phyloP scores from a whole-genome alignment of 2,329 filamentous ascomycete species.

The Grosmannia penicillata region DNA sequence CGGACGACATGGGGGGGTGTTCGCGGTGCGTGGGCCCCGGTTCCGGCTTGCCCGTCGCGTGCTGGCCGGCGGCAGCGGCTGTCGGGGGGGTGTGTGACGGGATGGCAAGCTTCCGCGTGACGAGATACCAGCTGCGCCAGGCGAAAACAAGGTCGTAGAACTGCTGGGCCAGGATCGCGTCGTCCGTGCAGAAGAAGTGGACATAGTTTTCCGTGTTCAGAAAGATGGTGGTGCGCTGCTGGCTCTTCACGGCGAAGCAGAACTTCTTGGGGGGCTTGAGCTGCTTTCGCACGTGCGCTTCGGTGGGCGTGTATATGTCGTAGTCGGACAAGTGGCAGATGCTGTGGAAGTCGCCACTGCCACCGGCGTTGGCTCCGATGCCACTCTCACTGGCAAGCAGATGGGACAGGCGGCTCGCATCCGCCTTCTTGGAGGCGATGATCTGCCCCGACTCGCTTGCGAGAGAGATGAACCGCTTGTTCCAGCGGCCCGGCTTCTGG shows the following conservation, averaged over 20 bases:
- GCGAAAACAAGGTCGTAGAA: constrained; percentile 60
- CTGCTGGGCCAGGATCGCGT: constrained; percentile 46
- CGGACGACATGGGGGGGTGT: neutral
- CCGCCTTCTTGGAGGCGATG: constrained; percentile 52
- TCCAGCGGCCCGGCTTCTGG: constrained; percentile 73
- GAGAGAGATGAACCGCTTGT: constrained; percentile 67
- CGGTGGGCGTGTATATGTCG: constrained; percentile 71
- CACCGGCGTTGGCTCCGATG: neutral
- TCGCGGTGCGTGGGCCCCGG: no score
- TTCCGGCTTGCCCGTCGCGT: no score
- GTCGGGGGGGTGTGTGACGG: neutral
- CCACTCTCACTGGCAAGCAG: constrained; percentile 11
- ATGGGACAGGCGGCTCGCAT: constrained; percentile 26
- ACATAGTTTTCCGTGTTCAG: constrained; percentile 72
- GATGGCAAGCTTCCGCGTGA: constrained; percentile 45
- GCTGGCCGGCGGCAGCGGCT: constrained; percentile 9
- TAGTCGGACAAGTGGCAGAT: constrained; percentile 84
- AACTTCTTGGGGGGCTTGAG: constrained; percentile 73
- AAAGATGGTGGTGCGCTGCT: constrained; percentile 78
- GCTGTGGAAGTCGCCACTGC: constrained; percentile 45
- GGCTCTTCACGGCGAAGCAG: constrained; percentile 82
- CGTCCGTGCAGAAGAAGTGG: constrained; percentile 79
- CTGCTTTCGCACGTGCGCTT: constrained; percentile 49
- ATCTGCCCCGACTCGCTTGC: constrained; percentile 55
- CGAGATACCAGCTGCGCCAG: constrained; percentile 89